Base-by-base conservation (phyloP, 345 rosid genomes). In the Cardamine chenopodiifolia region DNA sequence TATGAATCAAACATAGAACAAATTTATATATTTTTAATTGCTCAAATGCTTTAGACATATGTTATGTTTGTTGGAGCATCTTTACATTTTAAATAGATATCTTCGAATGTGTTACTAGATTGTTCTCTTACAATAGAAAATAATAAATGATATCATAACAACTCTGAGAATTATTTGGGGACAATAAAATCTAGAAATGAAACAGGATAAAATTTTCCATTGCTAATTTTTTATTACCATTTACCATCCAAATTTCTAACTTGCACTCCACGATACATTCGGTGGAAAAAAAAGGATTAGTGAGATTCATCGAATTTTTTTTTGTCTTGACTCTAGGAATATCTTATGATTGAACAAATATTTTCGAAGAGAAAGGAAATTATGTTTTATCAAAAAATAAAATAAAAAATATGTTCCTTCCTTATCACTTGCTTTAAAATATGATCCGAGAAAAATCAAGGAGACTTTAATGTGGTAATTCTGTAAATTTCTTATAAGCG, bases 401-500 rank as follows among this genome's bases (percentile, higher is more conserved):
- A 1, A 23, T 23, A 23, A 23, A 23, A 23, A 23, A 23, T 23
- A 31, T 31, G 32, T 29, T 37, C 11, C 42, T 48, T 55, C 37
- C 60, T 55, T 55, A 2, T 15, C 19, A 54, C 3, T 26, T 28
- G 7, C 35, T 35, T 15, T 55, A n/a, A 8, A n/a, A 26, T 8
- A 20, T 37, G 31, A 3, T 60, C 49, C 47, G 15, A n/a, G 9
- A 17, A 23, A 35, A 34, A 35, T 2, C 26, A 60, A 62, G 3
- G 12, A 61, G 29, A 39, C 34, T 19, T 0, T 13, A 2, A 14
- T 45, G 59, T 67, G 73, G 73, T 20, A 67, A 4, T 58, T 67
- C 1, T 8, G 79, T 76, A 69, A 68, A 29, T 69, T 7, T 0
- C 29, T 14, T 1, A 44, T 7, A 44, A 22, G 75, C 70, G 45